phyloP scores from a whole-genome alignment of 345 rosid genomes.

The Lepidium sativum region DNA sequence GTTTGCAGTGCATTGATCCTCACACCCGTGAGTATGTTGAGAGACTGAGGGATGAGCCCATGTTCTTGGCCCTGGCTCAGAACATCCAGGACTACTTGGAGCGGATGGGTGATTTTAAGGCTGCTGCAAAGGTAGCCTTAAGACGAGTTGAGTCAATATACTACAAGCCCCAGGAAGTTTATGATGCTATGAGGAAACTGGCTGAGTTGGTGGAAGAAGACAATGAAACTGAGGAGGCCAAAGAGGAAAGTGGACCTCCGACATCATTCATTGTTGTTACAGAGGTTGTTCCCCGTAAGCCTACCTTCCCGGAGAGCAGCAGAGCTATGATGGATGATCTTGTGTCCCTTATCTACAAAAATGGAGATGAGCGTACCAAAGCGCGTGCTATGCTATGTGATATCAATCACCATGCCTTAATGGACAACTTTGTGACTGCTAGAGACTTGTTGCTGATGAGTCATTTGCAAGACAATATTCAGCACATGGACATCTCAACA shows the following conservation, averaged over 20 bases:
- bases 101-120: constrained; percentile 53
- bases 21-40: constrained; percentile 87
- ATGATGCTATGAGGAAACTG: constrained; percentile 92
- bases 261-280: constrained; percentile 59
- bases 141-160: constrained; percentile 76
- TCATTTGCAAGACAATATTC: constrained; percentile 83
- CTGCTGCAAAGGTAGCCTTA: constrained; percentile 81
- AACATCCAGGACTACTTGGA: constrained; percentile 78
- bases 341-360: constrained; percentile 76
- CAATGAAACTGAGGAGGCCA: constrained; percentile 35
- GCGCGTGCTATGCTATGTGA: constrained; percentile 99
- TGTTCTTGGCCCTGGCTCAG: constrained; percentile 78
- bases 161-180: constrained; percentile 91
- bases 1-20: constrained; percentile 93
- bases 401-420: constrained; percentile 82
- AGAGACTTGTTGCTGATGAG: constrained; percentile 92
- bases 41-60: constrained; percentile 84
- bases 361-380: constrained; percentile 94
- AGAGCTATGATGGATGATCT: constrained; percentile 83
- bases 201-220: constrained; percentile 51
- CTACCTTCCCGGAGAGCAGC: constrained; percentile 76
- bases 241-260: constrained; percentile 60
- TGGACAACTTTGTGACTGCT: constrained; percentile 62
- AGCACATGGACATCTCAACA: constrained; percentile 82
- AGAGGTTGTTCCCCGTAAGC: constrained; percentile 83